A percentile compares a stretch with the other conserved stretches of the same genome.
Evolutionary conservation across 495 filamentous ascomycete genomes (phyloP).

Genomic region (Echria macrotheca): DNA sequence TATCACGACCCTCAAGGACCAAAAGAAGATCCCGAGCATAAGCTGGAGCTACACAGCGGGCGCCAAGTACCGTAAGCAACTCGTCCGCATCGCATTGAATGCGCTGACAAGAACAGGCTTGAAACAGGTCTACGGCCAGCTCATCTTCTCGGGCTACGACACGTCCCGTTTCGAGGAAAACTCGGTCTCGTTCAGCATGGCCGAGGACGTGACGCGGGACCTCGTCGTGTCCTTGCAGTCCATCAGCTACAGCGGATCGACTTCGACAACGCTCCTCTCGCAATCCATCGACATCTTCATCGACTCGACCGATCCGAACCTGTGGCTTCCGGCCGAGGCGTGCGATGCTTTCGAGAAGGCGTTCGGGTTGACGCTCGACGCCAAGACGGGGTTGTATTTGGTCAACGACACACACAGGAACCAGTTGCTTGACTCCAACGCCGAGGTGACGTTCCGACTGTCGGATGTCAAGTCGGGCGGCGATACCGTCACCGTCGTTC

Average conservation of each 20-base stretch:
- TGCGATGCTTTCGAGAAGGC: constrained; percentile 50
- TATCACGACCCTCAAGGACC: constrained; percentile 41
- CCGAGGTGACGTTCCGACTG: constrained; percentile 49
- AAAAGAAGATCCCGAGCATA: constrained; percentile 43
- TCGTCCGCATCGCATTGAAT: no score
- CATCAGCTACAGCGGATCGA: constrained; percentile 37
- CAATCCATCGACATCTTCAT: constrained; percentile 39
- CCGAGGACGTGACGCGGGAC: constrained; percentile 43
- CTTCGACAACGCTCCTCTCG: constrained; percentile 26
- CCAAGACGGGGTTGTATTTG: constrained; percentile 41
- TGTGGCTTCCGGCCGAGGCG: constrained; percentile 50
- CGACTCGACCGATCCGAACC: constrained; percentile 49
- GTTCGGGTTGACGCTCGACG: constrained; percentile 47
- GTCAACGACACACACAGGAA: constrained; percentile 41
- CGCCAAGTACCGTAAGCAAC: constrained; percentile 41
- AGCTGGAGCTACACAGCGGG: constrained; percentile 55
- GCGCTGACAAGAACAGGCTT: constrained; percentile 25
- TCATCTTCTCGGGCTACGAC: constrained; percentile 56
- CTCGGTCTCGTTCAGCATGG: constrained; percentile 43
- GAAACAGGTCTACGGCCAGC: constrained; percentile 45
- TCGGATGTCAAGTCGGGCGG: constrained; percentile 35
- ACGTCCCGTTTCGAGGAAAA: constrained; percentile 45
- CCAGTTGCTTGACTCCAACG: constrained; percentile 40
- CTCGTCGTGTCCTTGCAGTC: constrained; percentile 44
- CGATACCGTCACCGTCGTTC: constrained; percentile 39